Percentiles rank a stretch among this genome's conserved stretches.
phyloP scores from a whole-genome alignment of 306 rosid species.

The Acacia acuminata region DNA sequence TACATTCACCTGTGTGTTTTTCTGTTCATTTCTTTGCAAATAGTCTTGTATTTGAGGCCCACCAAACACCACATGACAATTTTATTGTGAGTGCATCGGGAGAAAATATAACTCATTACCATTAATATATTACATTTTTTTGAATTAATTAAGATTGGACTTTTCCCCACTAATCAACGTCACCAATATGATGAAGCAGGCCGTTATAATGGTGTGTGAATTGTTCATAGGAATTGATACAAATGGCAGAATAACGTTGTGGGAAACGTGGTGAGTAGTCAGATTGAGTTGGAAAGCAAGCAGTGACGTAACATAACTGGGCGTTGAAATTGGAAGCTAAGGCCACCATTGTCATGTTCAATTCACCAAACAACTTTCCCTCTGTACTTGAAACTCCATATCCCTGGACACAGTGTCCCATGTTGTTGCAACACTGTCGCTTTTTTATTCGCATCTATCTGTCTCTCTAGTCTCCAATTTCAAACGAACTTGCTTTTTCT shows the following conservation, averaged over 20 bases:
- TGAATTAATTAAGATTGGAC: neutral
- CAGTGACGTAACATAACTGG: neutral
- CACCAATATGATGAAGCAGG: neutral
- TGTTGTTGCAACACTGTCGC: constrained; percentile 21
- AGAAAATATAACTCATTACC: neutral
- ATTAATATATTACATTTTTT: neutral
- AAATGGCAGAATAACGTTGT: neutral
- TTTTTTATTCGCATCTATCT: constrained; percentile 12
- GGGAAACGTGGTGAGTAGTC: neutral
- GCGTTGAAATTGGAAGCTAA: constrained; percentile 18
- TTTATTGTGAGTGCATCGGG: neutral
- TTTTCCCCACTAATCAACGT: neutral
- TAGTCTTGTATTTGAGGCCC: neutral
- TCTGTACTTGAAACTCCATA: constrained; percentile 34
- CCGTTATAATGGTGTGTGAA: neutral
- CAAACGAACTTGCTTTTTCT: neutral
- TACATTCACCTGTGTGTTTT: neutral
- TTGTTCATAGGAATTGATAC: neutral
- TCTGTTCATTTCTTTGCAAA: neutral
- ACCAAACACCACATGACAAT: neutral
- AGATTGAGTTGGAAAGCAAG: neutral
- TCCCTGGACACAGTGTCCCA: constrained; percentile 24
- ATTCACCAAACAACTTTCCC: constrained; percentile 35
- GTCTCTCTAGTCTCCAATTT: neutral
- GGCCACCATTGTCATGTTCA: constrained; percentile 32